A percentile compares a stretch with the other conserved stretches of the same genome.
Conservation (phyloP, 2,329 filamentous ascomycete species). For the Aureobasidium sp. region DNA sequence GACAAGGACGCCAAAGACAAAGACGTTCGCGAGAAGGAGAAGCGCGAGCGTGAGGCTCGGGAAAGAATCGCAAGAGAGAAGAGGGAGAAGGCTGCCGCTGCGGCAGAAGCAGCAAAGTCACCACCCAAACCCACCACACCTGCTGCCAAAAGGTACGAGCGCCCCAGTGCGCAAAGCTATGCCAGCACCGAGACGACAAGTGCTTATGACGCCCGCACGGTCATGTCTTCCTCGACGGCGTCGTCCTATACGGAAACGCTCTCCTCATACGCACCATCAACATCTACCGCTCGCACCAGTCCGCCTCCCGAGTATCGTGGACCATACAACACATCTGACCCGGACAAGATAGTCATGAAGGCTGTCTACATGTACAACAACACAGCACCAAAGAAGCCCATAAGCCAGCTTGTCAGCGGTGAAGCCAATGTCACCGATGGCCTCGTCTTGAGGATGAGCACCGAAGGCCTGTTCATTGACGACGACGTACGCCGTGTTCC, state of each 20-base stretch:
- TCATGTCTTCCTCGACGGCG: slow-evolving; percentile 53
- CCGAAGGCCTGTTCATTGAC: slow-evolving; percentile 93
- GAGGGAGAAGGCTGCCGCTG: slow-evolving; percentile 29
- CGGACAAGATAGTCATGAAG: slow-evolving; percentile 91
- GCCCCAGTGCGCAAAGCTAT: slow-evolving; percentile 51
- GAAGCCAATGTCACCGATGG: slow-evolving; percentile 82
- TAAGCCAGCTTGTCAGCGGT: slow-evolving; percentile 84
- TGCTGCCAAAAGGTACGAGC: slow-evolving; percentile 35
- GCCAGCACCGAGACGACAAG: slow-evolving; percentile 56
- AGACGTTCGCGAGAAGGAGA: slow-evolving; percentile 35
- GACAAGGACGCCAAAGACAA: slow-evolving; percentile 35
- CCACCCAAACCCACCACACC: slow-evolving; percentile 17
- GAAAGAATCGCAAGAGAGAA: slow-evolving; percentile 37
- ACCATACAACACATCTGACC: slow-evolving; percentile 80
- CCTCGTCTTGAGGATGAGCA: slow-evolving; percentile 83
- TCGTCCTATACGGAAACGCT: slow-evolving; percentile 22
- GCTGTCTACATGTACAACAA: slow-evolving; percentile 92
- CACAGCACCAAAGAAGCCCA: slow-evolving; percentile 77
- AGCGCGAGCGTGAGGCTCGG: slow-evolving; percentile 29
- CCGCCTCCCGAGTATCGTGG: slow-evolving; percentile 72
- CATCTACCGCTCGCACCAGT: slow-evolving; percentile 75
- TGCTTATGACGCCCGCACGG: slow-evolving; percentile 26
- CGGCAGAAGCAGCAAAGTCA: slow-evolving; percentile 21
- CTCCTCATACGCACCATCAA: slow-evolving; percentile 64
- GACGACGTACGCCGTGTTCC: slow-evolving; percentile 85